A percentile compares a stretch with the other conserved stretches of the same genome.
phyloP scores from a whole-genome alignment of 139 green algal genomes.

The Marvania coccoides region DNA sequence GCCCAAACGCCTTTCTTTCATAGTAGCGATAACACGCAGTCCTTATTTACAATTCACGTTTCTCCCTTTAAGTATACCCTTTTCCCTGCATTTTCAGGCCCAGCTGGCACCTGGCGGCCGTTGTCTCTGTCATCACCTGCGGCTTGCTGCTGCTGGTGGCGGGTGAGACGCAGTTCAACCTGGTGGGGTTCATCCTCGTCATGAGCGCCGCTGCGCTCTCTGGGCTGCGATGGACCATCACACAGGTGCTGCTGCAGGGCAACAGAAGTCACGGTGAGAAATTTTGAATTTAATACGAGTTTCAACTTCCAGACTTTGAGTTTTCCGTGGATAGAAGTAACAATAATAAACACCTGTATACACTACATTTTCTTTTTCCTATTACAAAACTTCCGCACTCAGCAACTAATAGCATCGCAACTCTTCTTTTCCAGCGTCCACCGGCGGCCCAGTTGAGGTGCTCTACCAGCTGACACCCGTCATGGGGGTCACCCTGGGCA shows the following conservation, averaged over 20 bases:
- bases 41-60: neutral
- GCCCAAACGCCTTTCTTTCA: too few relatives aligned
- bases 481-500: conserved; percentile 62
- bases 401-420: neutral
- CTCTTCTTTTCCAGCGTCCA: neutral
- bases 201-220: conserved; percentile 73
- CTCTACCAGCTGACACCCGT: conserved; percentile 49
- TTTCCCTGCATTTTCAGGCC: conserved; percentile 34
- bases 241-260: conserved; percentile 75
- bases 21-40: too few relatives aligned
- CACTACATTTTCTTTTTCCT: neutral
- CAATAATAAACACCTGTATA: too few relatives aligned
- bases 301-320: neutral
- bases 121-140: conserved; percentile 73
- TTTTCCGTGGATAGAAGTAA: too few relatives aligned
- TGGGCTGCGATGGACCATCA: conserved; percentile 86
- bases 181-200: conserved; percentile 74
- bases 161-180: conserved; percentile 83
- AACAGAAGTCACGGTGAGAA: too few relatives aligned
- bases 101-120: conserved; percentile 58
- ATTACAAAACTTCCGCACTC: neutral
- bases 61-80: neutral
- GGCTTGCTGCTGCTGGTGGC: conserved; percentile 80
- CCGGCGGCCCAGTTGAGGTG: conserved; percentile 30
- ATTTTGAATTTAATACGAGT: too few relatives aligned